Evolutionary conservation across 352 stramenopile species (phyloP), one percentile per base, ranked within the genome.

Genomic region (Phytophthora gonapodyides): DNA sequence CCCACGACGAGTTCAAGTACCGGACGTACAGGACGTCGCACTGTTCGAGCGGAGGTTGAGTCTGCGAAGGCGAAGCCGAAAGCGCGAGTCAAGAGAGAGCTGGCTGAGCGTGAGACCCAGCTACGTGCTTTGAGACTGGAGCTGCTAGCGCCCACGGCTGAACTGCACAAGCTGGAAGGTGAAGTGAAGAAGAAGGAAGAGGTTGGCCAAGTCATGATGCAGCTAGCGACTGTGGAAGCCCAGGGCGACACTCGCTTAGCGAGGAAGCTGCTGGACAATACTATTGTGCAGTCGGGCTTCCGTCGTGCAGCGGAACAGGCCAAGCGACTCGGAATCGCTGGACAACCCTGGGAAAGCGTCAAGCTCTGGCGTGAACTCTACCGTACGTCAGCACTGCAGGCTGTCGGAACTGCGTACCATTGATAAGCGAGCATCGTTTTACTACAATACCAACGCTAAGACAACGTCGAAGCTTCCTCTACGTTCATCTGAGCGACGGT

Each of bases 331-430:
- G 62, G 61, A 9, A 72, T 78, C 1, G 55, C 19, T 16, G 53
- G 45, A 0, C 69, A 83, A 38, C 43, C 67, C 6, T 89, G 79
- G 79, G 61, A 67, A 6, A 44, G 85, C 12, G 57, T 87, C 33
- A 85, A 88, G 44, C 71, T 81, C 27, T 91, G 82, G 82, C 75
- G 74, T 7, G 65, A 74, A 1, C 74, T 91, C 2, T 84, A 88
- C 48, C 73, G 82, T 15, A 77, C 51, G 9, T 78, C 72, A 27
- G 81, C 75, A 1, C 41, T 91, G 27, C 61, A 69, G 37, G 61
- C 61, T 15, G 41, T 69, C 7, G 27, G 41, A 30, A 50, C 15
- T 17, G 30, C n/a, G 27, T 52, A 52, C 31, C 3, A 5, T 30
- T 30, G 3, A 30, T 5, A 30, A 30, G 3, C 24, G 24, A 30